Percentiles rank a stretch among this genome's conserved stretches.
Evolutionary conservation across 179 eudicot genomes (phyloP).

Genomic region (Carnegiea gigantea): DNA sequence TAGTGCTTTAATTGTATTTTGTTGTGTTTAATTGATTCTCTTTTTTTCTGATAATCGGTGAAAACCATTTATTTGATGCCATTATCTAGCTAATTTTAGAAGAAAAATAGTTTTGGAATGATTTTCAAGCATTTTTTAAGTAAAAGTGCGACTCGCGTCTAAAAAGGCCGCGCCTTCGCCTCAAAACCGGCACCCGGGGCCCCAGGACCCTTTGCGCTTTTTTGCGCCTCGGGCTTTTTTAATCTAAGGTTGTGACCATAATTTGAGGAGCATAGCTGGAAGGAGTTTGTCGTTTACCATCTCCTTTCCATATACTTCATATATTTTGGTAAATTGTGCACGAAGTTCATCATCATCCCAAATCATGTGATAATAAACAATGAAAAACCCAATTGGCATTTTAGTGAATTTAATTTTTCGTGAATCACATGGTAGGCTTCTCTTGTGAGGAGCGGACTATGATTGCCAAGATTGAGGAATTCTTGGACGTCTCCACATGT

Average conservation of each 20-base stretch:
- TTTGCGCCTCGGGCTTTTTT: no score
- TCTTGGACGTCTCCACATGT: background rate
- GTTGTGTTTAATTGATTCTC: no score
- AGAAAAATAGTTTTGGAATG: no score
- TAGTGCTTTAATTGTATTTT: no score
- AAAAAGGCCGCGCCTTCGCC: no score
- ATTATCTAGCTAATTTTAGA: no score
- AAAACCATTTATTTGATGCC: no score
- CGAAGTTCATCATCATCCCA: background rate
- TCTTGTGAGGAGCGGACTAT: background rate
- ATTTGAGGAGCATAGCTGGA: constrained; percentile 20
- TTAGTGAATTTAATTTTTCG: background rate
- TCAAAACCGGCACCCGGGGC: no score
- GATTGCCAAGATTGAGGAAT: background rate
- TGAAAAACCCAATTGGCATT: background rate
- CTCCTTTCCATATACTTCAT: background rate
- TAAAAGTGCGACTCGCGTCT: no score
- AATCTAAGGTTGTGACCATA: constrained; percentile 5
- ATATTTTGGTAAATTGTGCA: background rate
- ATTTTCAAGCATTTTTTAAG: no score
- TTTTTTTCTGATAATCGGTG: no score
- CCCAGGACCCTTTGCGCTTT: no score
- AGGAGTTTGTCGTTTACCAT: background rate
- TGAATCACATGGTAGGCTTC: background rate
- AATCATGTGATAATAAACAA: constrained; percentile 5